phyloP scores from a whole-genome alignment of 441 rosid genomes.

The Croton laevigatus region DNA sequence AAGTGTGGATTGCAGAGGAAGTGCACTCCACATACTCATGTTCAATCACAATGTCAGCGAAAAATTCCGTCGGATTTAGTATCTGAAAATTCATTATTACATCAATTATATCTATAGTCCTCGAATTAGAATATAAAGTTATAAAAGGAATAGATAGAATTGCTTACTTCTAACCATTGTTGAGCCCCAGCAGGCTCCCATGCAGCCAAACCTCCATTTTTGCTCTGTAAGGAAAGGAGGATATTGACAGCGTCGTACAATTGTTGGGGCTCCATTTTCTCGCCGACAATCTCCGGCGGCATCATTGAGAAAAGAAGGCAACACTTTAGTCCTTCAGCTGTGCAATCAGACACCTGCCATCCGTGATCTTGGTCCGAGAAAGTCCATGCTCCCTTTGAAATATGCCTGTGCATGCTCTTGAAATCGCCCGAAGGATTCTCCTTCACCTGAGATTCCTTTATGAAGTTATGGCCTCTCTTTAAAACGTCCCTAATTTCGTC shows the following conservation, averaged over 20 bases:
- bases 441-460: slow-evolving; percentile 53
- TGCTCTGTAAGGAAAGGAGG: slow-evolving; percentile 65
- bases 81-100: slow-evolving; percentile 29
- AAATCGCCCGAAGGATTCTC: slow-evolving; percentile 46
- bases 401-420: slow-evolving; percentile 43
- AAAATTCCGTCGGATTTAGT: slow-evolving; percentile 51
- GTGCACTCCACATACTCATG: slow-evolving; percentile 62
- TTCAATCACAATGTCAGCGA: slow-evolving; percentile 51
- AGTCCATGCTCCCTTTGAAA: slow-evolving; percentile 55
- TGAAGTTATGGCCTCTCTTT: slow-evolving; percentile 46
- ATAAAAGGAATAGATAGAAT: no score
- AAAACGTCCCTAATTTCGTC: slow-evolving; percentile 41
- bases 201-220: slow-evolving; percentile 66
- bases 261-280: slow-evolving; percentile 46
- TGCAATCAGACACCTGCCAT: slow-evolving; percentile 60
- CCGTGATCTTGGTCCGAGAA: slow-evolving; percentile 58
- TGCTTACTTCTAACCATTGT: slow-evolving; percentile 65
- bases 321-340: slow-evolving; percentile 58
- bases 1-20: slow-evolving; percentile 46
- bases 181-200: slow-evolving; percentile 78
- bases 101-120: neutral
- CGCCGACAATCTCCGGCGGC: slow-evolving; percentile 66
- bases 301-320: slow-evolving; percentile 63
- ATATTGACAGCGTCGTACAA: slow-evolving; percentile 63
- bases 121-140: no score